Evolutionary conservation across 2,329 filamentous ascomycete species (phyloP).

Genomic region (Sporothrix curviconia): DNA sequence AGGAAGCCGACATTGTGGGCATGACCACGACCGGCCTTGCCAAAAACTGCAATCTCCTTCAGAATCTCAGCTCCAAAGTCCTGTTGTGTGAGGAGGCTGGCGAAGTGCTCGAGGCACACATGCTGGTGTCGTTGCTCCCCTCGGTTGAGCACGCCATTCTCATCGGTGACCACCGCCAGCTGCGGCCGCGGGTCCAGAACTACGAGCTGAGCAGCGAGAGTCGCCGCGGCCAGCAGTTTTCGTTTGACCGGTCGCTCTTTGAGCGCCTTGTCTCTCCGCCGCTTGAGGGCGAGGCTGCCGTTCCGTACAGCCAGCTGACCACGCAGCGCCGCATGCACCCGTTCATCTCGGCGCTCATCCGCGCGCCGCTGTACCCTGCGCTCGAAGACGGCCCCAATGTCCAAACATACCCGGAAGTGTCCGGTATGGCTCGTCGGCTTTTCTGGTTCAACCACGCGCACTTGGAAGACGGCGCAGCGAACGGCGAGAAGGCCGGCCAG

Average conservation of each 20-base stretch:
- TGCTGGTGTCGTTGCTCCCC: conserved; percentile 50
- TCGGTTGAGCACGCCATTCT: conserved; percentile 57
- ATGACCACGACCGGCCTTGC: conserved; percentile 66
- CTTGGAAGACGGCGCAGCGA: conserved; percentile 42
- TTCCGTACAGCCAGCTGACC: conserved; percentile 47
- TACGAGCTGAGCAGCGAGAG: conserved; percentile 56
- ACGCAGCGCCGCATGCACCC: conserved; percentile 65
- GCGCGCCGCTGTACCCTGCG: conserved; percentile 54
- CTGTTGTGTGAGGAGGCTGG: conserved; percentile 67
- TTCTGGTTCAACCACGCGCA: conserved; percentile 56
- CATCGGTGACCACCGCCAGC: conserved; percentile 68
- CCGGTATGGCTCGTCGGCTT: no score
- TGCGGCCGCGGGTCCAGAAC: conserved; percentile 60
- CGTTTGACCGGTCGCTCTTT: conserved; percentile 63
- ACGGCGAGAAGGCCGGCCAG: conserved; percentile 38
- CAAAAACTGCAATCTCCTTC: conserved; percentile 47
- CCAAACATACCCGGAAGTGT: no score
- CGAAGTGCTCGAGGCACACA: conserved; percentile 63
- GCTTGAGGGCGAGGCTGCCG: conserved; percentile 42
- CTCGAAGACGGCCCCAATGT: conserved; percentile 51
- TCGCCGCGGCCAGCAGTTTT: conserved; percentile 57
- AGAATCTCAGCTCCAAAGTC: conserved; percentile 50
- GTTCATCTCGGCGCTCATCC: conserved; percentile 56
- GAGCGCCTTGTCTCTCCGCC: conserved; percentile 63
- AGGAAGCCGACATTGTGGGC: conserved; percentile 56